Conservation (phyloP, 2,329 filamentous ascomycete species). For the Cladosporium sp. region DNA sequence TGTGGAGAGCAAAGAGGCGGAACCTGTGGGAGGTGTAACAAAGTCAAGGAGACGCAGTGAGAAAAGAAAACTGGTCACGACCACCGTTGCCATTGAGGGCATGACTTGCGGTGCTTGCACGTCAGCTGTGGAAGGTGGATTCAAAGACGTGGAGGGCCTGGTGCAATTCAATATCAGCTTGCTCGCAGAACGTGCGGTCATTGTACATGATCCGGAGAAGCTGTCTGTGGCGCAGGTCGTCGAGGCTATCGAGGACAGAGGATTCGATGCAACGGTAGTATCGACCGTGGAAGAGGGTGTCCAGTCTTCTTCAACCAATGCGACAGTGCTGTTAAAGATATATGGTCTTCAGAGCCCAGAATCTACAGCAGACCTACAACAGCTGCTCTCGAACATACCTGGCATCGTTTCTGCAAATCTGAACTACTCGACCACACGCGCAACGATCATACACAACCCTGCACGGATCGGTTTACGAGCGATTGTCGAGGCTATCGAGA, state of each 20-base stretch:
- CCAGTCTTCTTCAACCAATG: slow-evolving; percentile 48
- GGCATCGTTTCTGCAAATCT: slow-evolving; percentile 74
- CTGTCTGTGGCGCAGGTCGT: slow-evolving; percentile 70
- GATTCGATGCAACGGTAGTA: slow-evolving; percentile 80
- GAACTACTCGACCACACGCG: slow-evolving; percentile 67
- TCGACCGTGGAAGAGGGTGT: slow-evolving; percentile 64
- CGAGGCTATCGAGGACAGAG: slow-evolving; percentile 81
- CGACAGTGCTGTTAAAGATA: slow-evolving; percentile 73
- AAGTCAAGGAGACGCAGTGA: slow-evolving; percentile 35
- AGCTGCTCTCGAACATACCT: slow-evolving; percentile 57
- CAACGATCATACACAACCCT: slow-evolving; percentile 70
- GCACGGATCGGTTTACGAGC: slow-evolving; percentile 70
- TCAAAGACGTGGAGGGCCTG: slow-evolving; percentile 71
- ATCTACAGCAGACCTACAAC: slow-evolving; percentile 69
- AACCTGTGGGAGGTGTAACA: slow-evolving; percentile 27
- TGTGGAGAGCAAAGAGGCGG: slow-evolving; percentile 61
- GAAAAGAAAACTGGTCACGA: slow-evolving; percentile 52
- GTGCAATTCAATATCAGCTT: slow-evolving; percentile 92
- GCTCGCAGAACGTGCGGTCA: slow-evolving; percentile 83
- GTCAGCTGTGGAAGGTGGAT: slow-evolving; percentile 79
- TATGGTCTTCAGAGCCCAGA: slow-evolving; percentile 73
- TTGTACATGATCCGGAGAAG: slow-evolving; percentile 72
- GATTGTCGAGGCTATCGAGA: slow-evolving; percentile 78
- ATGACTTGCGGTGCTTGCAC: slow-evolving; percentile 99
- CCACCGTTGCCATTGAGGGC: slow-evolving; percentile 84